Percentiles rank a stretch among this genome's conserved stretches.
phyloP scores from a whole-genome alignment of 345 rosid genomes.

The Psidium friedrichsthalianum region DNA sequence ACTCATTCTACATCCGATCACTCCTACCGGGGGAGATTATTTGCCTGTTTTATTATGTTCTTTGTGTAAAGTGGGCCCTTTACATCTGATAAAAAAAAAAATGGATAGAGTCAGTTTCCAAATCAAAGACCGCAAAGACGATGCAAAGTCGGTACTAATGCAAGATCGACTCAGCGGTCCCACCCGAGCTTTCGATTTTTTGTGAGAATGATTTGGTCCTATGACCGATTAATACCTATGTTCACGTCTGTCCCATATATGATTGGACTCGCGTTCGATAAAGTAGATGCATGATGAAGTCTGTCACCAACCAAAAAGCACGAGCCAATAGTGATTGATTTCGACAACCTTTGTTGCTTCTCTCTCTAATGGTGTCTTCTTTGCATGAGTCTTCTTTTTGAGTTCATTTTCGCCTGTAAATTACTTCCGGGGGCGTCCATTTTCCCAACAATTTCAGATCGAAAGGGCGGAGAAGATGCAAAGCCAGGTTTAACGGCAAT shows the following conservation, averaged over 20 bases:
- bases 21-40: neutral
- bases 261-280: neutral
- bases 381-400: neutral
- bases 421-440: neutral
- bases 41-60: neutral
- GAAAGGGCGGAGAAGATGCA: neutral
- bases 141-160: neutral
- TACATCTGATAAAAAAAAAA: neutral
- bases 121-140: neutral
- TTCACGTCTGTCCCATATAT: neutral
- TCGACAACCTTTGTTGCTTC: neutral
- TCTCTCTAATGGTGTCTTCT: neutral
- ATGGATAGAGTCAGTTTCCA: neutral
- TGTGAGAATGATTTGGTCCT: neutral
- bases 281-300: neutral
- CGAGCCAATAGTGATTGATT: neutral
- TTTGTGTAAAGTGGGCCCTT: neutral
- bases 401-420: neutral
- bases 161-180: neutral
- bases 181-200: neutral
- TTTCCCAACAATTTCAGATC: neutral
- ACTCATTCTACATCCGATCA: neutral
- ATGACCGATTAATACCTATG: neutral
- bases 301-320: neutral
- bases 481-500: neutral